Evolutionary conservation across 208 protist genomes (phyloP).

Genomic region (Acanthamoeba lenticulata): DNA sequence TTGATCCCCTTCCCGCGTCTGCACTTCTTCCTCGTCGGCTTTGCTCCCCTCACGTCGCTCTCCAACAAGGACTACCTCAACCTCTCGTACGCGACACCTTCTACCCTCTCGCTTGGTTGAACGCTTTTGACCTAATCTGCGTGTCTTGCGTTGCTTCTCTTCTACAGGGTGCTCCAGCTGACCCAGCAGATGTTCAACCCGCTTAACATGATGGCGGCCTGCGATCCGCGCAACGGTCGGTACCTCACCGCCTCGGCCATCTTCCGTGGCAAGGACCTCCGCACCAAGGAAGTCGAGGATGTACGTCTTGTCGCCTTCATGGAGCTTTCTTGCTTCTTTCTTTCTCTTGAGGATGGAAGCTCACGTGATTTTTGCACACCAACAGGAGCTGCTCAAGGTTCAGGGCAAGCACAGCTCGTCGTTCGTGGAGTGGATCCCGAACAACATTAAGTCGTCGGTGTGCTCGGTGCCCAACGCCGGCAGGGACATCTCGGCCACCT

Average conservation of each 20-base stretch:
- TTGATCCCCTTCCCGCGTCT: constrained; percentile 98
- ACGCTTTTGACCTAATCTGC: neutral
- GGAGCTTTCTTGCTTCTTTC: neutral
- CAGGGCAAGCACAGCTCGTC: constrained; percentile 95
- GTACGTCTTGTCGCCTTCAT: neutral
- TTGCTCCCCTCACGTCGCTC: constrained; percentile 93
- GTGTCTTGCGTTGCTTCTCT: no score
- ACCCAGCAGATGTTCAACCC: constrained; percentile 98
- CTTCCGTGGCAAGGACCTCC: constrained; percentile 94
- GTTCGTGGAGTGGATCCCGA: constrained; percentile 98
- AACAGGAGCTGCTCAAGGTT: constrained; percentile 92
- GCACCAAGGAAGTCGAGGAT: constrained; percentile 98
- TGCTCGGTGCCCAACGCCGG: constrained; percentile 91
- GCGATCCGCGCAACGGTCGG: constrained; percentile 92
- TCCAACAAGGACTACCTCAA: constrained; percentile 27
- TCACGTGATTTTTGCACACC: neutral
- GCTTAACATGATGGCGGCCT: constrained; percentile 98
- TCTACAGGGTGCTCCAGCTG: constrained; percentile 94
- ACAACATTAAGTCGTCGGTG: constrained; percentile 94
- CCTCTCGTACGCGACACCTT: neutral
- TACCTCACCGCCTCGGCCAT: constrained; percentile 91
- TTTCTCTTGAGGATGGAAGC: no score
- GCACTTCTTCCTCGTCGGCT: constrained; percentile 98
- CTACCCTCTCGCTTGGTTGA: neutral
- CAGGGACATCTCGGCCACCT: constrained; percentile 91